Evolutionary conservation across 2,329 filamentous ascomycete species (phyloP).

Genomic region (Aspergillus fumigatiaffinis): DNA sequence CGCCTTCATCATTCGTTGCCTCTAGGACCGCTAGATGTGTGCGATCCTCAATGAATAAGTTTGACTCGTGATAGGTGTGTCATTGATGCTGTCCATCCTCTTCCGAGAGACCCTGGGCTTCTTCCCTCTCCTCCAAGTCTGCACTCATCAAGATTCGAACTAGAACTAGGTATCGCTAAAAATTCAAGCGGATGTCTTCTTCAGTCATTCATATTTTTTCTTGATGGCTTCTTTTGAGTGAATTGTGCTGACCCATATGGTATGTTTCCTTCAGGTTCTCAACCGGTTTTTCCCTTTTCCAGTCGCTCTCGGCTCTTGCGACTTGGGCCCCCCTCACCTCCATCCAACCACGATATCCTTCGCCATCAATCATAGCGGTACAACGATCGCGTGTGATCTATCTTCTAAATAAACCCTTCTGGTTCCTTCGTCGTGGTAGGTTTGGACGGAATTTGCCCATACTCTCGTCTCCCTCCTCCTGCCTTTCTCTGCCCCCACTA

Average conservation of each 20-base stretch:
- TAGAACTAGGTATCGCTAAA: constrained; percentile 13
- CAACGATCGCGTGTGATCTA: constrained; percentile 31
- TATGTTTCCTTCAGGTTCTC: constrained; percentile 23
- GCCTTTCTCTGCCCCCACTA: constrained; percentile 22
- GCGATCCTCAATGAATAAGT: constrained; percentile 28
- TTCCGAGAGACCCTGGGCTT: constrained; percentile 30
- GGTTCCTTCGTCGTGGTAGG: constrained; percentile 33
- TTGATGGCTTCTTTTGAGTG: constrained; percentile 7
- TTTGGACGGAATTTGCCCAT: constrained; percentile 32
- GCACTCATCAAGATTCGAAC: constrained; percentile 28
- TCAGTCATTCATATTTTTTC: constrained; percentile 15
- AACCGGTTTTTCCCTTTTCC: constrained; percentile 23
- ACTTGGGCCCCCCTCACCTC: constrained; percentile 25
- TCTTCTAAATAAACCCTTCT: constrained; percentile 25
- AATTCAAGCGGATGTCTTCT: constrained; percentile 14
- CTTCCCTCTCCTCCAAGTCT: constrained; percentile 24
- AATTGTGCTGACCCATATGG: constrained; percentile 24
- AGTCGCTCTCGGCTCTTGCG: constrained; percentile 35
- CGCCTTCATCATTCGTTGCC: constrained; percentile 19
- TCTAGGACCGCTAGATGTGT: constrained; percentile 20
- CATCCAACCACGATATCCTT: constrained; percentile 24
- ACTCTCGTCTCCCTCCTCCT: constrained; percentile 20
- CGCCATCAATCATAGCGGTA: constrained; percentile 28
- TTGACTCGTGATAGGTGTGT: constrained; percentile 31
- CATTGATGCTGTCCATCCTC: constrained; percentile 28